phyloP scores from a whole-genome alignment of 352 stramenopile species.

The Elongisporangium undulatum region DNA sequence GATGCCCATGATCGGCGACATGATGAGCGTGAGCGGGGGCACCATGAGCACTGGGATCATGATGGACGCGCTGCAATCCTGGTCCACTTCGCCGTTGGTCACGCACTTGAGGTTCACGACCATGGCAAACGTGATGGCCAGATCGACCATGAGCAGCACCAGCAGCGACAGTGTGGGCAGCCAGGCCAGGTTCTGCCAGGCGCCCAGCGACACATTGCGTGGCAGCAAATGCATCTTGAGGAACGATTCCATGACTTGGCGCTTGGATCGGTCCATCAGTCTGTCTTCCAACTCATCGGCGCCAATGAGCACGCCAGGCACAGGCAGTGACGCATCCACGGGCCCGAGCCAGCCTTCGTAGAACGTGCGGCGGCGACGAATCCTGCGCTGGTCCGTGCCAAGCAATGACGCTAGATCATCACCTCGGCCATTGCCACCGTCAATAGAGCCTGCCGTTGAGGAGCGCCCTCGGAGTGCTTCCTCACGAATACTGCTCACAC shows the following conservation, averaged over 20 bases:
- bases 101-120: constrained; percentile 80
- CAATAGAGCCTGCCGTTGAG: constrained; percentile 34
- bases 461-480: constrained; percentile 63
- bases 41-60: constrained; percentile 69
- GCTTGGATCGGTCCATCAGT: constrained; percentile 30
- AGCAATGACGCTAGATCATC: not conserved
- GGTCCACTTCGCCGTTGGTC: constrained; percentile 62
- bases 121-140: constrained; percentile 77
- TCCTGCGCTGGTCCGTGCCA: constrained; percentile 12
- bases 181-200: constrained; percentile 37
- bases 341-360: constrained; percentile 71
- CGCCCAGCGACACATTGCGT: constrained; percentile 46
- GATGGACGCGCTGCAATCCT: constrained; percentile 64
- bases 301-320: constrained; percentile 66
- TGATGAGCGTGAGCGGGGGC: constrained; percentile 59
- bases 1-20: constrained; percentile 74
- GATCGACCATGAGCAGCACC: constrained; percentile 63
- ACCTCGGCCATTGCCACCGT: constrained; percentile 17
- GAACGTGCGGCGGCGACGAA: constrained; percentile 30
- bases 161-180: constrained; percentile 65
- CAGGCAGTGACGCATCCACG: constrained; percentile 65
- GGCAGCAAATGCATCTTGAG: constrained; percentile 46
- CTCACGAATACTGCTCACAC: constrained; percentile 57
- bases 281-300: constrained; percentile 64
- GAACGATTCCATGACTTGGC: constrained; percentile 37